Base-by-base conservation (phyloP, 2,329 filamentous ascomycete species). In the Fonsecaea multimorphosa region DNA sequence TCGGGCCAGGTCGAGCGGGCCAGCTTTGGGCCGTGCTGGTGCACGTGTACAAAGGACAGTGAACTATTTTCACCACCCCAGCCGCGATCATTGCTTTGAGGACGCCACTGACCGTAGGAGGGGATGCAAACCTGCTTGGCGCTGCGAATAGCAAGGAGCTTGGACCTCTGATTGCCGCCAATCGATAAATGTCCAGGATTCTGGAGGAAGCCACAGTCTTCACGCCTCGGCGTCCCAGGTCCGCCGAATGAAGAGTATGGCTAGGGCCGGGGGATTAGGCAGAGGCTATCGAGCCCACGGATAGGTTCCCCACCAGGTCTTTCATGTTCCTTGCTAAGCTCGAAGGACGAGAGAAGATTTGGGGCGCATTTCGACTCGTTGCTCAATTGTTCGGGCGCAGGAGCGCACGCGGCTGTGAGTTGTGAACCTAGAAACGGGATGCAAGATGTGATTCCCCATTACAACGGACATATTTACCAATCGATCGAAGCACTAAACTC, bases 1-100 rank as follows among this genome's bases (percentile, higher is more conserved):
- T 11, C 38, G 44, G 57, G 46, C 16, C 52, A 53, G 46, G 44
- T 31, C 46, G 19, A 40, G 19, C 19, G 49, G 24, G 46, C 44
- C 44, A 24, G 58, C 31, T 16, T 60, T 31, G 46, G 58, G 44
- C 58, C 58, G 40, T 60, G 32, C n/a, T 53, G 3, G 32, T 53
- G 58, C 58, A 60, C 58, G 58, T 60, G 58, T 60, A 36, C 36
- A 19, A 49, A 24, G 44, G 3, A 12, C 16, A 49, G 22, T 49
- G 58, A 46, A 60, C 46, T 53, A 60, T 60, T 60, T 60, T 60
- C 58, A 49, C 9, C 19, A 12, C 44, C 44, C 44, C 44, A 9
- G 44, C 11, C 11, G 22, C 4, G 22, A 49, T n/a, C 31, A 60
- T 52, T 52, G 29, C 49, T 32, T 52, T 14, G 58, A 52, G 58